Base-by-base conservation (phyloP, 495 filamentous ascomycete species). In the Aspergillus haitiensis region DNA sequence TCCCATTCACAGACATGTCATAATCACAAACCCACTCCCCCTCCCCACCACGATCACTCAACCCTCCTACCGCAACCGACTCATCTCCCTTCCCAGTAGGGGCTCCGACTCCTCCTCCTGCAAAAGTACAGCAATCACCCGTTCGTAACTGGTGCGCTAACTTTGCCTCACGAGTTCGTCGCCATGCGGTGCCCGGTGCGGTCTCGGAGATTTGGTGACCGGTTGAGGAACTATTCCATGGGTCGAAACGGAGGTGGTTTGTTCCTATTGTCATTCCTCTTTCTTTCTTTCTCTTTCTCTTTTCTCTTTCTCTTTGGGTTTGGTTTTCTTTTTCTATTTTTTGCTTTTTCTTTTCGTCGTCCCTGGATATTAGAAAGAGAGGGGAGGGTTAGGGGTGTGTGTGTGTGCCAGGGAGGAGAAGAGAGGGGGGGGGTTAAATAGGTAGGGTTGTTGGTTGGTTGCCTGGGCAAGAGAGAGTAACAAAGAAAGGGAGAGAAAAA, bases 151-250 rank as follows among this genome's bases (percentile, higher is more conserved):
- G 91, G 50, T 78, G 73, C 33, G 77, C 75, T 15, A 96, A 75
- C 70, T 92, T 93, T 27, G 76, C 55, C 11, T 79, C 79, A 15
- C 90, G 81, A 6, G 85, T 86, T 33, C 85, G 79, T 16, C 88
- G 84, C 91, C 91, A 95, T 68, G 84, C 82, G 0, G 77, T 85
- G 8, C 86, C 73, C 12, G 74, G 75, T 0, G 53, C 52, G 54
- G 83, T 83, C 37, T 93, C 86, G 58, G 87, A 84, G 34, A 81
- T 78, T 72, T 97, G 92, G 69, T 97, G 91, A 53, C 92, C 92
- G 6, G 89, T 87, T 0, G 88, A 84, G 13, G 83, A 83, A 18
- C 88, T 88, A 72, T 91, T 92, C 89, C 89, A 97, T 35, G 88
- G 77, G 67, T 96, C 91, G 71, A 90, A 93, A 61, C 72, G 64